phyloP scores from a whole-genome alignment of 371 early-diverging fungal species.

The Funneliformis caledonium region DNA sequence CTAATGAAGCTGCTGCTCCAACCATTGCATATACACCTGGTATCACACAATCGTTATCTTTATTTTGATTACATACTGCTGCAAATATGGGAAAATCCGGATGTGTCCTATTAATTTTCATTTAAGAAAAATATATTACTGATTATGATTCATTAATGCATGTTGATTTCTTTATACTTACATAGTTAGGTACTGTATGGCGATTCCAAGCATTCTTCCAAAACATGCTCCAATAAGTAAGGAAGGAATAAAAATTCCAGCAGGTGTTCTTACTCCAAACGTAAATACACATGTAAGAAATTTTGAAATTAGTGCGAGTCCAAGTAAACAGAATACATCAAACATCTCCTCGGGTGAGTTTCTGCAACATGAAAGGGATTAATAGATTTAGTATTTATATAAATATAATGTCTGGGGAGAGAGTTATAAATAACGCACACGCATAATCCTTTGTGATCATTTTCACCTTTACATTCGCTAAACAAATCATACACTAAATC shows the following conservation, averaged over 20 bases:
- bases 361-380: background rate
- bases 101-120: slow-evolving; percentile 41
- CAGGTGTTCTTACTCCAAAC: slow-evolving; percentile 80
- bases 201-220: slow-evolving; percentile 78
- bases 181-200: slow-evolving; percentile 64
- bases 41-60: slow-evolving; percentile 68
- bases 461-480: slow-evolving; percentile 58
- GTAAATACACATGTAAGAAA: slow-evolving; percentile 71
- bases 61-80: slow-evolving; percentile 57
- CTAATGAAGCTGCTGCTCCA: slow-evolving; percentile 90
- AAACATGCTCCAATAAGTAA: slow-evolving; percentile 81
- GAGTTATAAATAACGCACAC: slow-evolving; percentile 23
- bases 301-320: slow-evolving; percentile 71
- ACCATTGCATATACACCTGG: slow-evolving; percentile 96
- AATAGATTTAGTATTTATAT: background rate
- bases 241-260: slow-evolving; percentile 77
- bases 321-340: slow-evolving; percentile 46
- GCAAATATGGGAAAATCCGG: slow-evolving; percentile 68
- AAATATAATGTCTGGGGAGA: too few species aligned
- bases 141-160: background rate
- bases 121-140: background rate
- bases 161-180: background rate
- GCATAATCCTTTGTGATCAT: background rate
- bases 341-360: background rate
- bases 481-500: slow-evolving; percentile 73